These are phyloP conservation scores for Fennellomyces sp. DNA, from an alignment of 371 early-diverging fungal species.

Conservation along the genomic window DNA sequence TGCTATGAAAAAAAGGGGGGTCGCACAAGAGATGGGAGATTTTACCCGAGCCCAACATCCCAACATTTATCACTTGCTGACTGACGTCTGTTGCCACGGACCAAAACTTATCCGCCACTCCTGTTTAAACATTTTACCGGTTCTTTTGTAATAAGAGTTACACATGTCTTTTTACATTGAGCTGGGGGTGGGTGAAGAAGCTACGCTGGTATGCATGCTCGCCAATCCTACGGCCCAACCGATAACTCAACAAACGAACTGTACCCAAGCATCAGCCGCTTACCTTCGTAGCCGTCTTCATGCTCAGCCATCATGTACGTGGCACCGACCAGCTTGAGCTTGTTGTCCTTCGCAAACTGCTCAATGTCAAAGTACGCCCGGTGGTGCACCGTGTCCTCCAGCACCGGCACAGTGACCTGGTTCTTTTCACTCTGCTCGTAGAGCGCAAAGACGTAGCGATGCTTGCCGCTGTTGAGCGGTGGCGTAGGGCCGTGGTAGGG, in stretches of 20 bases:
- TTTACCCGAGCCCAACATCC: neutral
- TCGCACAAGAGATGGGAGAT: neutral
- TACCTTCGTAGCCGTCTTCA: conserved; percentile 21
- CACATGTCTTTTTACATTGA: neutral
- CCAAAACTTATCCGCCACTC: too few species aligned
- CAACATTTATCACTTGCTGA: neutral
- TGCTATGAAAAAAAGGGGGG: too few species aligned
- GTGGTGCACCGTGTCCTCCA: conserved; percentile 9
- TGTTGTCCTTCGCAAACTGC: conserved; percentile 19
- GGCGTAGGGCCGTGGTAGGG: conserved; percentile 25
- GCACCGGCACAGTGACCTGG: conserved; percentile 7
- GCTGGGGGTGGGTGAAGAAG: neutral
- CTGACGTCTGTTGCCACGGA: too few species aligned
- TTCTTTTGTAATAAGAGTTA: too few species aligned
- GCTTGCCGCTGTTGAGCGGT: conserved; percentile 10
- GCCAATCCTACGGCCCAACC: neutral
- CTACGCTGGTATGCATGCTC: neutral
- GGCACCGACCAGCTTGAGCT: conserved; percentile 24
- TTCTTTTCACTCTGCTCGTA: conserved; percentile 24
- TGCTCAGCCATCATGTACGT: conserved; percentile 19
- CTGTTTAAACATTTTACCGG: too few species aligned
- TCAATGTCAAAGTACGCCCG: conserved; percentile 17
- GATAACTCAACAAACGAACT: too few species aligned
- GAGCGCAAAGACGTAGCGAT: conserved; percentile 30
- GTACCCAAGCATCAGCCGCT: too few species aligned